Percentiles rank a stretch among this genome's conserved stretches.
phyloP scores from a whole-genome alignment of 352 stramenopile genomes.

The Globisporangium cylindrosporum region DNA sequence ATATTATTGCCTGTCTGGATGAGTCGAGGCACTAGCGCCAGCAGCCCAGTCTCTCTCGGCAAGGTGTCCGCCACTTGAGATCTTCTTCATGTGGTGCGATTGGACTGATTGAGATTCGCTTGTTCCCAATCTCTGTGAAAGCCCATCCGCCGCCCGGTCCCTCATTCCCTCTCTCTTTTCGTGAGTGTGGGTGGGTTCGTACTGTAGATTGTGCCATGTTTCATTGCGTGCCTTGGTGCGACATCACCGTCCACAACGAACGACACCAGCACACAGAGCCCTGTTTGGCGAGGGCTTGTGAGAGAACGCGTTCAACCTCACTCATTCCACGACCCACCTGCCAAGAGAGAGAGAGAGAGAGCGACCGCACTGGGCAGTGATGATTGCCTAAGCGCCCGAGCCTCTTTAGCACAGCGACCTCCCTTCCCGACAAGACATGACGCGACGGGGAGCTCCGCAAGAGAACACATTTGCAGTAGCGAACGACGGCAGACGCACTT shows the following conservation, averaged over 20 bases:
- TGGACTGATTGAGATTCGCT: neutral
- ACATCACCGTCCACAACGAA: conserved; percentile 10
- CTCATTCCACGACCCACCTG: conserved; percentile 1
- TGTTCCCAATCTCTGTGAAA: neutral
- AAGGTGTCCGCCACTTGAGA: neutral
- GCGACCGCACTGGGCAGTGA: conserved; percentile 13
- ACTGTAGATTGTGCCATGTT: conserved; percentile 13
- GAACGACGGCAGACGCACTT: conserved; percentile 4
- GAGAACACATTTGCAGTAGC: conserved; percentile 10
- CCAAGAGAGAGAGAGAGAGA: conserved; percentile 4
- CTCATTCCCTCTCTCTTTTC: conserved; percentile 1
- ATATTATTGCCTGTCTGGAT: neutral
- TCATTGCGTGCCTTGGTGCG: conserved; percentile 12
- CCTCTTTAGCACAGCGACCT: neutral
- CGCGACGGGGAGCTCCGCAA: conserved; percentile 18
- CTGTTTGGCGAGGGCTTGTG: neutral
- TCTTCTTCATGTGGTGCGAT: neutral
- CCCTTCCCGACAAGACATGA: conserved; percentile 27
- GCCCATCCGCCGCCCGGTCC: neutral
- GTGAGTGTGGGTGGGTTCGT: conserved; percentile 13
- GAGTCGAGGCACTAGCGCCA: neutral
- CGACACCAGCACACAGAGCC: neutral
- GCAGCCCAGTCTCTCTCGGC: neutral
- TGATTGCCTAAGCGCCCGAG: conserved; percentile 29
- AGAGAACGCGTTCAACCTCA: neutral